Percentiles rank a stretch among this genome's conserved stretches.
Evolutionary conservation across 2,329 filamentous ascomycete genomes (phyloP).

Genomic region (Hypoxylon sp.): DNA sequence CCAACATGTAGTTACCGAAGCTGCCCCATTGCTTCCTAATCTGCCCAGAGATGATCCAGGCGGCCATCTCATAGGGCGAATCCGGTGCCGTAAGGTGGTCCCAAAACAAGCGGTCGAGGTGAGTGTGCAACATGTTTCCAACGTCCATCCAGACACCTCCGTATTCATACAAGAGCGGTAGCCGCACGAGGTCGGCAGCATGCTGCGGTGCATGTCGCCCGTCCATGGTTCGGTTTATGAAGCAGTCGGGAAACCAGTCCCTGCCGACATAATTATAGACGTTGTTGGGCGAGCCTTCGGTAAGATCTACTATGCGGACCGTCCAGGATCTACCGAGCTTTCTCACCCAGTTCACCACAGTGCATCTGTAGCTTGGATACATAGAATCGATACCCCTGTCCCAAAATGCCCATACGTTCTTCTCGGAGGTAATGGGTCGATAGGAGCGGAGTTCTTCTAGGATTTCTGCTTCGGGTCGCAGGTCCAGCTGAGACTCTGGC

Average conservation of each 20-base stretch:
- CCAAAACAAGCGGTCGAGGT: slow-evolving; percentile 57
- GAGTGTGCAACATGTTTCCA: slow-evolving; percentile 55
- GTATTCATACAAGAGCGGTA: slow-evolving; percentile 55
- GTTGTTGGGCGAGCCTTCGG: slow-evolving; percentile 55
- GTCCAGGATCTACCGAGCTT: slow-evolving; percentile 60
- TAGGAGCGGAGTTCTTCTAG: slow-evolving; percentile 47
- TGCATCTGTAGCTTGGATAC: slow-evolving; percentile 57
- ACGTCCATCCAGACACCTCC: slow-evolving; percentile 60
- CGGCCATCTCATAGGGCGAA: slow-evolving; percentile 53
- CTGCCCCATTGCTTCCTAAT: slow-evolving; percentile 55
- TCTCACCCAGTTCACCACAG: slow-evolving; percentile 61
- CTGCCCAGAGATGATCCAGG: slow-evolving; percentile 55
- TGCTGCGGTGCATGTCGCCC: slow-evolving; percentile 60
- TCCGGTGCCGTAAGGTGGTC: slow-evolving; percentile 48
- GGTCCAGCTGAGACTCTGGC: slow-evolving; percentile 47
- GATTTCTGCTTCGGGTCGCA: slow-evolving; percentile 55
- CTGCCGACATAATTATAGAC: slow-evolving; percentile 55
- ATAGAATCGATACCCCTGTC: slow-evolving; percentile 57
- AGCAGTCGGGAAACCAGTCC: slow-evolving; percentile 56
- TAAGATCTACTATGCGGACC: slow-evolving; percentile 58
- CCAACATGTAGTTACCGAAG: slow-evolving; percentile 61
- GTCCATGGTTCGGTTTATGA: slow-evolving; percentile 58
- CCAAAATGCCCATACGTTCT: slow-evolving; percentile 65
- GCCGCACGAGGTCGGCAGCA: slow-evolving; percentile 60
- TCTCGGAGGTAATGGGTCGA: slow-evolving; percentile 57